phyloP scores from a whole-genome alignment of 2,329 filamentous ascomycete genomes.

The Paradendryphiella salina region DNA sequence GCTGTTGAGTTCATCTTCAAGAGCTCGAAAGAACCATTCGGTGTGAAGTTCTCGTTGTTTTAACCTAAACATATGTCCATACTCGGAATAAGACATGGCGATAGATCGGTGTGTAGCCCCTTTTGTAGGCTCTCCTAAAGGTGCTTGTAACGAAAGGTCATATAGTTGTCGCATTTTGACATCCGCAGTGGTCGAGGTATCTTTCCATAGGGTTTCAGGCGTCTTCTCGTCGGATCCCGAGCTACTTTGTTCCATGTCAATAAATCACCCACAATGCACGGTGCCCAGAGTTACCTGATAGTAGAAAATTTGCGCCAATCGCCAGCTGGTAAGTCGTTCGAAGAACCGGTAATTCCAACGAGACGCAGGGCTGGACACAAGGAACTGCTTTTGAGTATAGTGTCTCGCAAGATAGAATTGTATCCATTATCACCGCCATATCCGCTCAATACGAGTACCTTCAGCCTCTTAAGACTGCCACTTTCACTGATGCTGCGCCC shows the following conservation, averaged over 20 bases:
- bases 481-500: slow-evolving; percentile 24
- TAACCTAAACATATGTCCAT: not conserved
- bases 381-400: slow-evolving; percentile 12
- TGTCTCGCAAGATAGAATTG: not conserved
- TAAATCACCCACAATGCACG: not conserved
- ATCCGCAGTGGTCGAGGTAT: slow-evolving; percentile 7
- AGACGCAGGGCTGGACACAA: slow-evolving; percentile 22
- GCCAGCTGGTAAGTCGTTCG: no score
- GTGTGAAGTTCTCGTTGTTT: not conserved
- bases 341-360: slow-evolving; percentile 12
- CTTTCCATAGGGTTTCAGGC: slow-evolving; percentile 10
- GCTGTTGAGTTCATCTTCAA: not conserved
- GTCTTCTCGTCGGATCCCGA: not conserved
- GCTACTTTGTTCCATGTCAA: not conserved
- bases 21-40: slow-evolving; percentile 15
- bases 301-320: slow-evolving; percentile 5
- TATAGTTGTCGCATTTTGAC: slow-evolving; percentile 21
- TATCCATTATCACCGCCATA: not conserved
- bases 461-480: slow-evolving; percentile 22
- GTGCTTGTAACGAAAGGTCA: slow-evolving; percentile 4
- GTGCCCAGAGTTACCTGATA: not conserved
- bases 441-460: slow-evolving; percentile 18
- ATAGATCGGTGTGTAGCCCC: slow-evolving; percentile 1
- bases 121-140: not conserved
- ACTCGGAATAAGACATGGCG: slow-evolving; percentile 4